Percentiles rank a stretch among this genome's conserved stretches.
Evolutionary conservation across 1,139 yeast species (phyloP).

Genomic region (Pichia sp.): DNA sequence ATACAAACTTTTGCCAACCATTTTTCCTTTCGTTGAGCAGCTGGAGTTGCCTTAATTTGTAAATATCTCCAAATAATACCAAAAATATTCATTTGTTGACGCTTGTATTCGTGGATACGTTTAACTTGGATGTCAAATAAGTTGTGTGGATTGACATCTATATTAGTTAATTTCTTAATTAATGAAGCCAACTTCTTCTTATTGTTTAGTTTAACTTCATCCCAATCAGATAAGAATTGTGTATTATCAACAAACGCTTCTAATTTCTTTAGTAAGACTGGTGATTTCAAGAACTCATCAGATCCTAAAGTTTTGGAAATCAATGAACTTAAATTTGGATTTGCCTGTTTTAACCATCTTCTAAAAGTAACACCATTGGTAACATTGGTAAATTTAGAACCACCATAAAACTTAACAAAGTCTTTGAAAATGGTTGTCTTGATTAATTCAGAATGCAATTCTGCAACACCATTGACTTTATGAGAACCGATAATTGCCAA

Average conservation of each 20-base stretch:
- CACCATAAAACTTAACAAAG: constrained; percentile 76
- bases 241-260: constrained; percentile 63
- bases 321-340: constrained; percentile 67
- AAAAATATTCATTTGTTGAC: constrained; percentile 88
- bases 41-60: constrained; percentile 60
- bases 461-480: constrained; percentile 94
- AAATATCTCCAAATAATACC: constrained; percentile 83
- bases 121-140: constrained; percentile 90
- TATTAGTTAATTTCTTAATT: constrained; percentile 60
- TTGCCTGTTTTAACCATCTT: constrained; percentile 94
- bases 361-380: constrained; percentile 96
- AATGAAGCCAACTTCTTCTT: constrained; percentile 64
- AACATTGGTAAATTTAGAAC: constrained; percentile 80
- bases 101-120: constrained; percentile 91
- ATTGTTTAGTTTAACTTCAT: constrained; percentile 60
- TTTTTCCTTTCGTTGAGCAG: constrained; percentile 56
- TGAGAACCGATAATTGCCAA: constrained; percentile 91
- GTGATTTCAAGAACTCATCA: constrained; percentile 62
- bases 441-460: constrained; percentile 85
- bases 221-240: constrained; percentile 67
- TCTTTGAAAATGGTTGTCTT: constrained; percentile 86
- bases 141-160: constrained; percentile 66
- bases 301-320: constrained; percentile 68
- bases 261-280: constrained; percentile 60
- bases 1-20: constrained; percentile 72